Evolutionary conservation across 768 basidiomycete genomes (phyloP), one percentile per base, ranked within the genome.

Genomic region (Stropharia rugosoannulata): DNA sequence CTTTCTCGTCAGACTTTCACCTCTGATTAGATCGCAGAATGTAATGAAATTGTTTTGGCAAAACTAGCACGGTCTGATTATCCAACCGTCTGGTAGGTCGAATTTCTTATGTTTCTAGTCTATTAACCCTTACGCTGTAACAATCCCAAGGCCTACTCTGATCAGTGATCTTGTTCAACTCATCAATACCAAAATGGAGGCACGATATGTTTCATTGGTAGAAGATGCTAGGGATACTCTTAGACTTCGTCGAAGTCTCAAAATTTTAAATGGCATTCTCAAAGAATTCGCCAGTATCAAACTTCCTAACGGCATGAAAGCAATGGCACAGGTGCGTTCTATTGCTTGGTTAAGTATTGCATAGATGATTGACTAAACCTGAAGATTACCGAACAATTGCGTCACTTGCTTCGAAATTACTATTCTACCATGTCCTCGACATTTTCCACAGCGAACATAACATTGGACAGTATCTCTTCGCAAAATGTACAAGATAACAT

Each of bases 51-150:
- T 29, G 84, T 90, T 22, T 78, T 92, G 8, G 77, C 84, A 11
- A 95, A 87, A 66, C 82, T 95, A 49, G 87, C 91, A 6, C 82
- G 94, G 32, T 67, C 79, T 18, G 94, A 96, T 63, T 93, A 82
- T 67, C 90, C 91, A 8, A 70, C 64, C 32, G 77, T 77, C 38
- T 95, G 93, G 93, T 89, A 56, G 75, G 67, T 36, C 48, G 22
- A 49, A 18, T 36, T 40, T 67, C 37, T 40, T 10, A 36, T 44
- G 15, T 41, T 41, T 12, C 35, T 43, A 47, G 19, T 4, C 32
- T 35, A 36, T 42, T 15, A 57, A 25, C 51, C 41, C 46, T 12
- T 32, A 32, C 29, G 3, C 7, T 32, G 5, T 32, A 4, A 36
- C 27, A 12, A 19, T 51, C 37, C 4, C 25, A 51, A 91, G 90